Evolutionary conservation across 345 rosid genomes (phyloP), one percentile per base, ranked within the genome.

Genomic region (Clarkia xantiana): DNA sequence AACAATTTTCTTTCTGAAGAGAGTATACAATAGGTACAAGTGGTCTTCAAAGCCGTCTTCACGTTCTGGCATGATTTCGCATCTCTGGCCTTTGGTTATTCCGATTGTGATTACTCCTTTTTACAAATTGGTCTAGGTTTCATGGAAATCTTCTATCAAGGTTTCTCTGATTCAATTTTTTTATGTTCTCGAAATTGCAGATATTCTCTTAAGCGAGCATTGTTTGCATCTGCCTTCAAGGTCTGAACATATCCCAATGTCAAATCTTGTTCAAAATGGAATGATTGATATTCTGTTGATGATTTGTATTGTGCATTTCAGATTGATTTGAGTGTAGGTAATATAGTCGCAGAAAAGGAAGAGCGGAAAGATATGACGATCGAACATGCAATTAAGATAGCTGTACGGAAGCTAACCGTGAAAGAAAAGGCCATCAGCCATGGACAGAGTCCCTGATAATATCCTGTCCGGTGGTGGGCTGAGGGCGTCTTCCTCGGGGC

Each of bases 401-500:
- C 81, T 8, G 82, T 80, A n/a, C 49, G 75, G 59, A 80, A 79
- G 55, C 57, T 90, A 38, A 53, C 79, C 23, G 91, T 82, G 11
- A 85, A 72, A 55, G 63, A 80, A 63, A 73, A 80, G 22, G 68
- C 78, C 10, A 68, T 90, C n/a, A n/a, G n/a, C n/a, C 44, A 48
- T 85, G 10, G 67, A 67, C 41, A 91, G 84, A 49, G 72, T 90
- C 5, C 82, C 94, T 10, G 86, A 85, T 17, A 85, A 82, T 61
- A 79, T 76, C 94, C 18, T 84, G 86, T 16, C 75, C 81, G 40
- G 85, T 70, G 0, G n/a, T n/a, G n/a, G n/a, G n/a, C n/a, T n/a
- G 87, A 80, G 18, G 95, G 95, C 7, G 62, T 82, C n/a, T 90
- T 90, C 51, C 20, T 85, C 40, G 97, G 97, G 13, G 86, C 86